Evolutionary conservation across 106 monocot genomes (phyloP).

Genomic region (Dendrobium chrysotoxum): DNA sequence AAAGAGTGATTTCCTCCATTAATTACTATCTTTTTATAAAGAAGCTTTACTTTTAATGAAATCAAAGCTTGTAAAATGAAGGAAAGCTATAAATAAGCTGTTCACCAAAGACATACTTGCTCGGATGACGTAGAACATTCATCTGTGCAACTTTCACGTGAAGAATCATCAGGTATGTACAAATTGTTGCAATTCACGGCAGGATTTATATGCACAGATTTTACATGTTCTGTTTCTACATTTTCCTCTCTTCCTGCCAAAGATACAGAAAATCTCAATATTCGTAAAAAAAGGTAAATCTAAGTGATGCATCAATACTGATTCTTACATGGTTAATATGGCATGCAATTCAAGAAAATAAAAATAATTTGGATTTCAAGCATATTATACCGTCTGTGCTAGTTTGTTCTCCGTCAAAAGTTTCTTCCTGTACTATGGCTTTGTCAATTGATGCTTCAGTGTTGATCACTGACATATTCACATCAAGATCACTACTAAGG

Average conservation of each 20-base stretch:
- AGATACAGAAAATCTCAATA: conserved; percentile 4
- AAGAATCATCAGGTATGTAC: not conserved
- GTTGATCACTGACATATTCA: conserved; percentile 6
- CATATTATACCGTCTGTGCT: conserved; percentile 17
- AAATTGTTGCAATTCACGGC: conserved; percentile 2
- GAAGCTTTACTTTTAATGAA: not conserved
- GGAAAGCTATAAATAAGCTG: not conserved
- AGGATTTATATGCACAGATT: conserved; percentile 2
- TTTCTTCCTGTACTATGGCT: conserved; percentile 5
- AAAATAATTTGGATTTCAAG: not conserved
- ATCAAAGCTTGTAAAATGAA: not conserved
- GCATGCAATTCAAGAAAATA: not conserved
- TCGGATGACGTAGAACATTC: conserved; percentile 8
- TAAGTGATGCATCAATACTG: no score
- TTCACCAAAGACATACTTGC: conserved; percentile 24
- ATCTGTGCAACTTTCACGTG: conserved; percentile 21
- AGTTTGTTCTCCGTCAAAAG: conserved; percentile 6
- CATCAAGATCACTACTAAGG: conserved; percentile 2
- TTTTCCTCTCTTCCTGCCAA: conserved; percentile 19
- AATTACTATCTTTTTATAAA: not conserved
- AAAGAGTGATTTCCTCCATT: not conserved
- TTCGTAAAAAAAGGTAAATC: conserved; percentile 4
- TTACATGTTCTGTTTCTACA: conserved; percentile 1
- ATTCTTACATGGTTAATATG: not conserved
- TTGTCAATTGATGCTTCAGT: not conserved